Conservation (phyloP, 192 early-diverging fungal genomes). For the Rhizophagus clarus region DNA sequence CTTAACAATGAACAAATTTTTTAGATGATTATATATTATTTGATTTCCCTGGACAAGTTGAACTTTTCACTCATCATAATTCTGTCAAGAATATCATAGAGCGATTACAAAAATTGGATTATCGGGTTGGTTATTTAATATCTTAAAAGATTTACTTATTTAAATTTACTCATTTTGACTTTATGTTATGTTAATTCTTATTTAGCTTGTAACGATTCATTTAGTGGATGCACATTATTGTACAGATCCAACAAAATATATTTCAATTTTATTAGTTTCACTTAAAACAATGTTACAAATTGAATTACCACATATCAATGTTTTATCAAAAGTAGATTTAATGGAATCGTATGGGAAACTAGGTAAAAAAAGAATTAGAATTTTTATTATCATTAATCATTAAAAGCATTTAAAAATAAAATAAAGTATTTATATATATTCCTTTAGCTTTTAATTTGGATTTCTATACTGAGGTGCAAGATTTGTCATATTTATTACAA, state of each 20-base stretch:
- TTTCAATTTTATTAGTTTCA: slow-evolving; percentile 87
- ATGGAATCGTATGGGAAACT: slow-evolving; percentile 77
- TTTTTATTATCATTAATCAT: too few species aligned
- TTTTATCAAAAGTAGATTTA: slow-evolving; percentile 95
- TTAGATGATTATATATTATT: slow-evolving; percentile 90
- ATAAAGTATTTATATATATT: not conserved
- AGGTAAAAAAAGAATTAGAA: slow-evolving; percentile 33
- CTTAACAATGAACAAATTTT: not conserved
- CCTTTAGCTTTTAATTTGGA: slow-evolving; percentile 81
- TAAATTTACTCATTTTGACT: slow-evolving; percentile 32
- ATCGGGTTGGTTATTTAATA: slow-evolving; percentile 53
- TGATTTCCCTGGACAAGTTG: slow-evolving; percentile 97
- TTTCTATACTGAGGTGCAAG: slow-evolving; percentile 94
- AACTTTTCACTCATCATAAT: slow-evolving; percentile 94
- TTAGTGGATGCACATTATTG: slow-evolving; percentile 92
- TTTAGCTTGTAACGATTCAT: slow-evolving; percentile 75
- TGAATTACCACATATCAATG: slow-evolving; percentile 95
- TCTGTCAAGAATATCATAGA: slow-evolving; percentile 78
- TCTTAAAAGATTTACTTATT: not conserved
- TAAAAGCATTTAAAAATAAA: not conserved
- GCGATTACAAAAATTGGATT: slow-evolving; percentile 68
- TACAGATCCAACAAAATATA: slow-evolving; percentile 89
- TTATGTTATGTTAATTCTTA: not conserved
- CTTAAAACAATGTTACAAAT: slow-evolving; percentile 93
- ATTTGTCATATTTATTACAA: slow-evolving; percentile 80